These are phyloP conservation scores for Oryza meridionalis DNA, from an alignment of 176 grass and related monocot genomes.

Conservation along the genomic window DNA sequence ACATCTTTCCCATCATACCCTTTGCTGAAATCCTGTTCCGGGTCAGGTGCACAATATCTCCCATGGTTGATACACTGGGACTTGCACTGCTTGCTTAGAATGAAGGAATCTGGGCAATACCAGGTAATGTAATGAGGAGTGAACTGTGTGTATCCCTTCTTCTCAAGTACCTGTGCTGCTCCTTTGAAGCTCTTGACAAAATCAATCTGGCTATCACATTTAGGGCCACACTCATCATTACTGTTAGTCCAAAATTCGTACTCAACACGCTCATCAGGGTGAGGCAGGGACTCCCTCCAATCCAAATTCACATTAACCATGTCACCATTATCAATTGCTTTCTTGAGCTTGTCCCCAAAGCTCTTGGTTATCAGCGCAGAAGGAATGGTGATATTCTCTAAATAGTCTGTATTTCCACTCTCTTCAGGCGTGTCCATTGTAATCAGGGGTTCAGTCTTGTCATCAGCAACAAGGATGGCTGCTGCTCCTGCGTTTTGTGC, in stretches of 20 bases:
- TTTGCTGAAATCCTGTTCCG: constrained; percentile 78
- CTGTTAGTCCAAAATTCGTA: constrained; percentile 88
- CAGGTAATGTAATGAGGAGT: constrained; percentile 87
- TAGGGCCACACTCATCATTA: constrained; percentile 76
- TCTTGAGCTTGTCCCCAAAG: constrained; percentile 67
- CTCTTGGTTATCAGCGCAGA: constrained; percentile 69
- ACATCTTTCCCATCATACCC: constrained; percentile 91
- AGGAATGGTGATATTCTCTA: constrained; percentile 77
- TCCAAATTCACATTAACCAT: constrained; percentile 85
- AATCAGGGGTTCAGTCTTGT: constrained; percentile 69
- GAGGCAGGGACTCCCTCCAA: constrained; percentile 74
- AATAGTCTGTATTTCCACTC: constrained; percentile 47
- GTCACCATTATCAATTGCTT: constrained; percentile 60
- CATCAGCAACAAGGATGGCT: constrained; percentile 73
- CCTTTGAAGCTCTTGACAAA: constrained; percentile 85
- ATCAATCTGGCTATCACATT: constrained; percentile 76
- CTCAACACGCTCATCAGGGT: constrained; percentile 73
- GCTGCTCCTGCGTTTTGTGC: constrained; percentile 71
- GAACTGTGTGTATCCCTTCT: constrained; percentile 75
- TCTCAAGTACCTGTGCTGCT: constrained; percentile 70
- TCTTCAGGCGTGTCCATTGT: constrained; percentile 77
- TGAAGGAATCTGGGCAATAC: constrained; percentile 74
- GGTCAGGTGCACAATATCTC: constrained; percentile 79
- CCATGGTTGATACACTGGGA: constrained; percentile 84
- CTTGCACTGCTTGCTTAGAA: constrained; percentile 77